Base-by-base conservation (phyloP, 1,284 basidiomycete species). In the Inonotus hispidus region DNA sequence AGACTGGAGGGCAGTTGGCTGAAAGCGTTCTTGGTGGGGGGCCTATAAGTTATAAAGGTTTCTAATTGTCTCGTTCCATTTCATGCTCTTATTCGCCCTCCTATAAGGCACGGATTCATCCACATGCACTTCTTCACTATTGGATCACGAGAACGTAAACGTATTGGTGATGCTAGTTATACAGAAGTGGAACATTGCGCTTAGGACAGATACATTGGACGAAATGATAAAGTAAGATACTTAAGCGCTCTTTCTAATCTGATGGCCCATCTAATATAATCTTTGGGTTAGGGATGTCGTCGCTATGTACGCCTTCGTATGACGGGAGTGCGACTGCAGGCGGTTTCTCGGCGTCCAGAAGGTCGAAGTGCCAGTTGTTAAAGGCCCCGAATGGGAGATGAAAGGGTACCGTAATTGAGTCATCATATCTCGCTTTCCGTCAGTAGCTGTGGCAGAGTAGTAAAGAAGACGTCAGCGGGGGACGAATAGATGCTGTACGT, bases 371-470 rank as follows among this genome's bases (percentile, higher is more conserved):
- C 41, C 16, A n/a, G 41, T 10, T 43, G 5, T 6, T 16, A 43
- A 43, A 16, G 41, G n/a, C 38, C 2, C 21, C n/a, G n/a, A n/a
- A n/a, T n/a, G n/a, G n/a, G n/a, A n/a, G n/a, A n/a, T n/a, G n/a
- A n/a, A n/a, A n/a, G n/a, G n/a, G n/a, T n/a, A n/a, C n/a, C n/a
- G 13, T 56, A 27, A 39, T 7, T 53, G 50, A 21, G 27, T 53
- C 29, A 59, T 75, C 68, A 87, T 58, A 97, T 91, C 74, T 97
- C 94, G 69, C 96, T 91, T 70, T 96, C 95, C 3, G 92, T 92
- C 37, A 97, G 78, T 21, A 97, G 81, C 93, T 95, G 70, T 11
- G 4, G 41, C 8, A 10, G 41, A 4, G 7, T 16, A 13, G 37
- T 14, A 13, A 11, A 53, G 14, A 39, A 46, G 54, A 45, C 16